Base-by-base conservation (phyloP, 2,329 filamentous ascomycete genomes). In the Aspergillus luchuensis region DNA sequence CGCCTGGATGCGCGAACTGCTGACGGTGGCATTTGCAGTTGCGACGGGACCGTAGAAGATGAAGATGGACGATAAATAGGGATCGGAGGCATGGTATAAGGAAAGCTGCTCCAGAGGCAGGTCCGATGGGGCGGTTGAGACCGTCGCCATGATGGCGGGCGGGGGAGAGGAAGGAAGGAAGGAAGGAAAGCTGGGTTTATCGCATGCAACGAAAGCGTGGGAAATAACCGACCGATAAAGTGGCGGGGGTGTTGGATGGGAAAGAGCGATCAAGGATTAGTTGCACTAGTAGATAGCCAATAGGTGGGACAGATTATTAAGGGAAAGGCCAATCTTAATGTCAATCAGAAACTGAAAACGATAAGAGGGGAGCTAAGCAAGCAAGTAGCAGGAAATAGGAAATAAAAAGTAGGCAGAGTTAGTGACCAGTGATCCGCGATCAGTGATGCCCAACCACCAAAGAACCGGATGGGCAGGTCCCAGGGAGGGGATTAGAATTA, bases 1-100 rank as follows among this genome's bases (percentile, higher is more conserved):
- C 66, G 95, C 86, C 80, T 98, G 94, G 68, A 98, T 93, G 76
- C 95, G 90, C 64, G 94, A 97, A 79, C 90, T 94, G 78, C 92
- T 96, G 71, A 89, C 87, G 52, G 88, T 91, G 67, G 90, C 90
- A 78, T 96, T 96, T 71, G 91, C 89, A 47, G 92, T 96, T 30
- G 93, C 92, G 50, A 94, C 94, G 15, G 92, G 87, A 13, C 94
- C 94, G 76, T 97, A 91, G 83, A 98, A 97, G 76, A 97, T 85
- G 68, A 98, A 84, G 69, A 98, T 83, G 55, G 93, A 78, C 88
- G 64, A 92, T 83, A 79, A 93, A 85, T 77, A 88, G 63, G 91
- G 87, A 78, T 99, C 95, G 75, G 88, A 89, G 69, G 92, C 88
- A 79, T 96, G 90, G 83, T 96, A 98, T 71, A 97, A 90, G 73